Conservation (phyloP, 164 flowering plant genomes). For the Litsea cubeba region DNA sequence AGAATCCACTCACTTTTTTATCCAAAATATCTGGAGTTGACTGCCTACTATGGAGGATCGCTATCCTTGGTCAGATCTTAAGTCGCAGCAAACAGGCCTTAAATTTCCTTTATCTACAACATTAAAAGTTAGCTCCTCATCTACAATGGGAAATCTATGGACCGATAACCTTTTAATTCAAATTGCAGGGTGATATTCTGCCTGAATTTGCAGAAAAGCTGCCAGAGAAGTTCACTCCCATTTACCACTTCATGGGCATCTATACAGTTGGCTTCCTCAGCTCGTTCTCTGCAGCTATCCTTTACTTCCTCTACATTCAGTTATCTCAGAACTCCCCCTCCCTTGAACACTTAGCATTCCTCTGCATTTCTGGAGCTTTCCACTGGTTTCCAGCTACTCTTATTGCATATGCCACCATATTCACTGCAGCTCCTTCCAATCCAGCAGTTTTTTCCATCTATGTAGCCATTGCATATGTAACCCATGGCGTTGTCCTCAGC, state of each 20-base stretch:
- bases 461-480: constrained; percentile 37
- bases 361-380: constrained; percentile 61
- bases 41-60: no score
- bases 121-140: no score
- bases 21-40: no score
- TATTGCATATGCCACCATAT: constrained; percentile 40
- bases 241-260: constrained; percentile 51
- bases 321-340: constrained; percentile 31
- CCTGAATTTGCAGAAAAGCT: constrained; percentile 3
- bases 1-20: no score
- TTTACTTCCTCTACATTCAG: constrained; percentile 40
- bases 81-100: no score
- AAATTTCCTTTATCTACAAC: no score
- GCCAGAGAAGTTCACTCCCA: constrained; percentile 9
- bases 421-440: constrained; percentile 20
- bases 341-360: constrained; percentile 36
- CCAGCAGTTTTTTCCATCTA: constrained; percentile 37
- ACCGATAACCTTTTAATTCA: not conserved
- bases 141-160: no score
- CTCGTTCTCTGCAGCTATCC: constrained; percentile 50
- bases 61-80: no score
- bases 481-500: constrained; percentile 55
- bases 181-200: constrained; percentile 19
- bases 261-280: constrained; percentile 61
- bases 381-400: constrained; percentile 64